Percentiles rank a stretch among this genome's conserved stretches.
phyloP scores from a whole-genome alignment of 768 basidiomycete species.

The Postia placenta region DNA sequence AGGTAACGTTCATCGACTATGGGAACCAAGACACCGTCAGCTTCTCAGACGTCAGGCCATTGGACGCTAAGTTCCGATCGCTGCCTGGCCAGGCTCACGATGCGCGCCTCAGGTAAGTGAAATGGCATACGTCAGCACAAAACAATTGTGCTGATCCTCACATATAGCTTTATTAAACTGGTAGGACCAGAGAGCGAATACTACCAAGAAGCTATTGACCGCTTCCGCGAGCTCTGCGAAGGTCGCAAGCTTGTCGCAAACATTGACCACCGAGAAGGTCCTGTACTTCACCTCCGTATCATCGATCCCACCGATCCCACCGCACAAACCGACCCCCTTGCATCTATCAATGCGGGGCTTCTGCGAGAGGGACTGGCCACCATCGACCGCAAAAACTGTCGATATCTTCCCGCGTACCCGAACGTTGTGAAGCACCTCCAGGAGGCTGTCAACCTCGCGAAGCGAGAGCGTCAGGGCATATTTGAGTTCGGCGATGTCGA shows the following conservation, averaged over 20 bases:
- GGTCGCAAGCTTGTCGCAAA: conserved; percentile 98
- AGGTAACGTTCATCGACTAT: conserved; percentile 92
- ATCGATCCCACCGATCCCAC: conserved; percentile 82
- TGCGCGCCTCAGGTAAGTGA: conserved; percentile 77
- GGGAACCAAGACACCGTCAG: conserved; percentile 89
- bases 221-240: conserved; percentile 81
- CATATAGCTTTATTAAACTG: conserved; percentile 76
- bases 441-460: conserved; percentile 55
- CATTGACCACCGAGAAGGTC: conserved; percentile 79
- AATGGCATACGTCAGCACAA: neutral
- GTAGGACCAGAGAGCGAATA: conserved; percentile 82
- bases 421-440: conserved; percentile 60
- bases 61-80: conserved; percentile 85
- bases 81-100: conserved; percentile 93
- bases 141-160: neutral
- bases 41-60: conserved; percentile 80
- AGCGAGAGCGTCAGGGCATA: conserved; percentile 72
- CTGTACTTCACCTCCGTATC: conserved; percentile 78
- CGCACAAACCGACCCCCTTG: conserved; percentile 58
- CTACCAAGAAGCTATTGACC: conserved; percentile 74
- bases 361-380: conserved; percentile 82
- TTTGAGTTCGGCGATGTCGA: conserved; percentile 91
- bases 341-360: conserved; percentile 86
- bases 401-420: conserved; percentile 66
- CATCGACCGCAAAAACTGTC: conserved; percentile 73